Conservation (phyloP, 768 basidiomycete species). For the Steccherinum ochraceum region DNA sequence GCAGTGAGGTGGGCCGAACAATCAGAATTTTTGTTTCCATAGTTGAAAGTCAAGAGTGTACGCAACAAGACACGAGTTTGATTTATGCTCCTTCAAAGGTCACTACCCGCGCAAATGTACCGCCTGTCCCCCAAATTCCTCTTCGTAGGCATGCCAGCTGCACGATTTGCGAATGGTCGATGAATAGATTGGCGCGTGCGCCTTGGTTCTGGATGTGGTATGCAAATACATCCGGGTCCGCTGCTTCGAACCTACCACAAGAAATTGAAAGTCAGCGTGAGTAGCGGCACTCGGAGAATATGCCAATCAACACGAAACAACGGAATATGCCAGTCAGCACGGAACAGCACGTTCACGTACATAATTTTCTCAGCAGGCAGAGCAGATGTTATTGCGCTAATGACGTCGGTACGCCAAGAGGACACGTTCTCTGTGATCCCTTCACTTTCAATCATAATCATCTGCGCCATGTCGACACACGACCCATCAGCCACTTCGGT, state of each 20-base stretch:
- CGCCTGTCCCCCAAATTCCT: slow-evolving; percentile 40
- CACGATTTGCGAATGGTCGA: slow-evolving; percentile 40
- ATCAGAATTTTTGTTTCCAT: no score
- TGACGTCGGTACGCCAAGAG: slow-evolving; percentile 36
- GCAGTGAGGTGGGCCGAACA: no score
- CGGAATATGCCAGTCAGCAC: no score
- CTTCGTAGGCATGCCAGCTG: slow-evolving; percentile 37
- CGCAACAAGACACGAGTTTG: no score
- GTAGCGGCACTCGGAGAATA: neutral
- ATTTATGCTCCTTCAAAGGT: slow-evolving; percentile 27
- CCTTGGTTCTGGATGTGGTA: slow-evolving; percentile 41
- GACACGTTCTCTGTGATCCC: slow-evolving; percentile 42
- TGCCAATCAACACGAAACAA: no score
- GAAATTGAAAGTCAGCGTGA: neutral
- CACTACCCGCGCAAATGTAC: slow-evolving; percentile 37
- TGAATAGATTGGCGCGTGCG: slow-evolving; percentile 35
- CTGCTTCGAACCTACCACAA: slow-evolving; percentile 31
- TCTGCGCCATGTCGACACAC: slow-evolving; percentile 16
- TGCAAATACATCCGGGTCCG: slow-evolving; percentile 37
- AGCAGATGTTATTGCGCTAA: slow-evolving; percentile 32
- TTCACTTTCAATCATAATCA: slow-evolving; percentile 42
- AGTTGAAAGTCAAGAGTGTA: no score
- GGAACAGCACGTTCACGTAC: slow-evolving; percentile 13
- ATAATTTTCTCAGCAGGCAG: slow-evolving; percentile 38
- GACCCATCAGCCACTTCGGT: neutral